Evolutionary conservation across 768 basidiomycete species (phyloP), one percentile per base, ranked within the genome.

Genomic region (Phaeotremella skinneri): DNA sequence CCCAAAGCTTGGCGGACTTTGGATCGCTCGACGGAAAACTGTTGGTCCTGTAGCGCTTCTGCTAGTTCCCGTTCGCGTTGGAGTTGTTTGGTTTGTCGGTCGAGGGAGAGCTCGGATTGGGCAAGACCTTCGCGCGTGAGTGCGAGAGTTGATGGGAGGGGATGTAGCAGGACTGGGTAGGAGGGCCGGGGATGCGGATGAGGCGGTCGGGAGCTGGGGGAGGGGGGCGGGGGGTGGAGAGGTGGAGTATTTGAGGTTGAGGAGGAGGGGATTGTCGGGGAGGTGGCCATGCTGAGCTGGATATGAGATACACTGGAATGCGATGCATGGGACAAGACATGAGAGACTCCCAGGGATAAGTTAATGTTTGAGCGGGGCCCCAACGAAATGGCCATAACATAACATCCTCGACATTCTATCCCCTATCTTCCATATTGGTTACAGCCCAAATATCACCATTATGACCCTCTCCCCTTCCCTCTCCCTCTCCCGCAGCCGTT

Each of bases 1-100:
- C 51, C 51, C 4, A 31, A 32, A 27, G 21, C 43, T 25, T 49
- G 23, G 26, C 34, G 53, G 21, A 55, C 59, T 27, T 49, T 50
- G 3, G 48, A 27, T 0, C 69, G 52, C 39, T 75, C 62, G n/a
- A 72, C 52, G 16, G 57, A 55, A 48, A 62, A 70, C 56, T 69
- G 41, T 55, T 72, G 69, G 14, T 75, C 76, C 52, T 68, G 63
- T 13, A 75, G 49, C 11, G 74, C 74, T 54, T 77, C 76, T 14
- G 69, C 64, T 13, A 77, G 52, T 23, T 64, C 69, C 20, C 56
- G 16, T 48, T 75, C 70, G 13, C 67, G 53, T 20, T 69, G 16
- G 1, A 61, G 26, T 29, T 75, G 61, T 14, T 55, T 45, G 3
- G 55, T 61, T 54, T 77, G 76, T 2, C 65, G 49, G 25, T 70